Base-by-base conservation (phyloP, 2,329 filamentous ascomycete genomes). In the Aspergillus ibericus region DNA sequence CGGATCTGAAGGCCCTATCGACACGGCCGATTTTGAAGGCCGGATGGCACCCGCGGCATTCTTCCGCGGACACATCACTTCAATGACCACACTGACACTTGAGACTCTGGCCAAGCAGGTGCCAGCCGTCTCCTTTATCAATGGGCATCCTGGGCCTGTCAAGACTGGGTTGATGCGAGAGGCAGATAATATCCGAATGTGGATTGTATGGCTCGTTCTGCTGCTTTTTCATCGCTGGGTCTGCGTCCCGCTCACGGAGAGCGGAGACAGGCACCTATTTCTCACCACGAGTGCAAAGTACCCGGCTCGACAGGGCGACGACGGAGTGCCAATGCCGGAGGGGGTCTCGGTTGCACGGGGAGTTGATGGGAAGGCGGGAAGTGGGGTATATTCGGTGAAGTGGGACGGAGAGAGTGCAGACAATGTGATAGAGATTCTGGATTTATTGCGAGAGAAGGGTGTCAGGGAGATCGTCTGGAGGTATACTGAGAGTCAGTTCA, bases 241-340 rank as follows among this genome's bases (percentile, higher is more conserved):
- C 15, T 53, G 22, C 29, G 12, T 53, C n/a, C 35, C 50, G 4
- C 6, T 13, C 2, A 5, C 7, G 8, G 50, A 53, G 50, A 40
- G 52, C 7, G 52, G 29, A 4, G 56, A 59, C 29, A 47, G 60
- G 20, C 53, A 61, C 50, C 32, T 63, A 1, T 61, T 53, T 35
- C 25, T 50, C 12, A 18, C 50, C 12, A 61, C 56, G 15, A 59
- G 46, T 38, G 46, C 34, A n/a, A n/a, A 27, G 22, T 59, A 51
- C 25, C 56, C 32, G 4, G 25, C 56, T 12, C 12, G 35, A 4
- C 13, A 49, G 4, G 29, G 29, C 2, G 48, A 5, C 1, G 32
- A 29, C 2, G 22, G n/a, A 10, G 16, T 38, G 22, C 15, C 27
- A 20, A 5, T 42, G 15, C n/a, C 38, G n/a, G 50, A 42, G 50